Base-by-base conservation (phyloP, 148 eudicot species). In the Rhododendron henanense region DNA sequence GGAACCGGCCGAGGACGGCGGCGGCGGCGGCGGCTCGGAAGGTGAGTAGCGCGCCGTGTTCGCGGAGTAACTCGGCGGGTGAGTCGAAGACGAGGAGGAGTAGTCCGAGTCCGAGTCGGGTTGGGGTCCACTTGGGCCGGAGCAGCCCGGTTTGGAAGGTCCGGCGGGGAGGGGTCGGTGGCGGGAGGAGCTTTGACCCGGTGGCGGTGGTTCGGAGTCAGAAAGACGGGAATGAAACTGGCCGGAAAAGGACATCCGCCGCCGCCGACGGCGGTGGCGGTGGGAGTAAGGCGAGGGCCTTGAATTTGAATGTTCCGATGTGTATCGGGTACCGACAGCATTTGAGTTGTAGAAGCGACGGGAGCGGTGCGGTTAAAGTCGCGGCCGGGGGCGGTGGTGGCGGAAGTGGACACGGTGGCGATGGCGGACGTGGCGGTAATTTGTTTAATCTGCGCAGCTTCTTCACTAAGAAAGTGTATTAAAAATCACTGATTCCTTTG, bases 31-130 rank as follows among this genome's bases (percentile, higher is more conserved):
- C 86, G 37, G 28, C 83, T 39, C 90, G 99, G 92, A 95, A 95
- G 45, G 96, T 90, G 11, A 94, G 95, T 79, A 94, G 97, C 59
- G 99, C 99, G 45, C 99, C 99, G 10, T 96, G 99, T 39, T 96
- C 99, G 4, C 82, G 99, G 84, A 95, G 98, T 45, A 96, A 96
- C 90, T 96, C 99, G 0, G 91, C 94, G 0, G 96, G 98, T 1
- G 98, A 95, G 83, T 94, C 98, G 0, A 95, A 95, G 88, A 86
- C 94, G 1, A 83, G 90, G 90, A 89, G 91, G 87, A 92, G 92
- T 41, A 41, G 6, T 91, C 94, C 94, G 10, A 89, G 50, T 91
- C 94, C 94, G 7, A 88, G 87, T 79, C 83, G 94, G 21, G 88
- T 81, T 37, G 94, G 94, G 50, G 95, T 95, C 57, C 94, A 93